These are phyloP conservation scores for Penicillium sp. DNA, from an alignment of 2,329 filamentous ascomycete species.

Conservation along the genomic window DNA sequence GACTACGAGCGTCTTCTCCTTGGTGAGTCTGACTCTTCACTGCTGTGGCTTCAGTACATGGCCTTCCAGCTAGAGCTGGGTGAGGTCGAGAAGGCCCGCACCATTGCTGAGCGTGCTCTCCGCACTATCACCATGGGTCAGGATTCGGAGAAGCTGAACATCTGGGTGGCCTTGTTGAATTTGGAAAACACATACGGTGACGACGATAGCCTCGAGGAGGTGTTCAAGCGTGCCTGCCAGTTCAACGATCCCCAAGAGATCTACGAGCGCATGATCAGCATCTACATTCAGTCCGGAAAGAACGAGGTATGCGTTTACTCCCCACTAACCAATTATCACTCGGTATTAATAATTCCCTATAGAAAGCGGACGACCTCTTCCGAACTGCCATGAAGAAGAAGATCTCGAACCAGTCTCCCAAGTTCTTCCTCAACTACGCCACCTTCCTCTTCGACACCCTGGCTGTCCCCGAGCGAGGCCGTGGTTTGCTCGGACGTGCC, in stretches of 20 bases:
- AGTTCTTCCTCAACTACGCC: constrained; percentile 92
- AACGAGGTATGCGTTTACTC: constrained; percentile 61
- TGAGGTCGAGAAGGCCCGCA: constrained; percentile 82
- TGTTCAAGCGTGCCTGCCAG: constrained; percentile 89
- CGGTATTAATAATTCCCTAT: constrained; percentile 30
- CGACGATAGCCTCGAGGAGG: constrained; percentile 76
- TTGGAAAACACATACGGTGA: constrained; percentile 87
- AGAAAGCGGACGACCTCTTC: constrained; percentile 89
- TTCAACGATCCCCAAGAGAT: constrained; percentile 92
- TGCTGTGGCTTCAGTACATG: constrained; percentile 97
- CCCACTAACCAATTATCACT: neutral
- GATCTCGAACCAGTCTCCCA: constrained; percentile 69
- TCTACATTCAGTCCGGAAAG: constrained; percentile 91
- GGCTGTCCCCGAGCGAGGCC: constrained; percentile 69
- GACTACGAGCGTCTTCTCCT: constrained; percentile 94
- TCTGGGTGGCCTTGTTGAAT: constrained; percentile 94
- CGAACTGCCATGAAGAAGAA: constrained; percentile 88
- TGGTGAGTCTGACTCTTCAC: constrained; percentile 87
- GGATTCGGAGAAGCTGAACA: constrained; percentile 87
- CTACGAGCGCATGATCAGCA: constrained; percentile 84
- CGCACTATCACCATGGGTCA: constrained; percentile 89
- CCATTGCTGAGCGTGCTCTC: constrained; percentile 86
- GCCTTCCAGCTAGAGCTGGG: constrained; percentile 94
- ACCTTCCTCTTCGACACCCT: constrained; percentile 81
- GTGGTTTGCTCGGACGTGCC: constrained; percentile 77